phyloP scores from a whole-genome alignment of 2,329 filamentous ascomycete genomes.

The Ramularia collo-cygni region DNA sequence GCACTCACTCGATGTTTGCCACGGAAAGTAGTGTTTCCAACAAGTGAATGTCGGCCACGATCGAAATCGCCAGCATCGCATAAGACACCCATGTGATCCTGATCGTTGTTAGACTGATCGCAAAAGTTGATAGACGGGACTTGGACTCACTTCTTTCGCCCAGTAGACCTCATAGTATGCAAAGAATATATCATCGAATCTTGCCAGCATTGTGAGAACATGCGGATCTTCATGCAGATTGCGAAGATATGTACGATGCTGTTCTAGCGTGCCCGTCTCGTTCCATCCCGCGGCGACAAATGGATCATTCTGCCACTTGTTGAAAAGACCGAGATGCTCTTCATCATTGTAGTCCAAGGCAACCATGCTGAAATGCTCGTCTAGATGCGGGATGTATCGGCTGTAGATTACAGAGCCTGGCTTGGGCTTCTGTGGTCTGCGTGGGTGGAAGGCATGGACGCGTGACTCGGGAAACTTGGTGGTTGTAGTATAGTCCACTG shows the following conservation, averaged over 20 bases:
- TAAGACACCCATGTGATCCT: conserved; percentile 55
- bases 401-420: conserved; percentile 68
- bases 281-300: conserved; percentile 76
- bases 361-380: conserved; percentile 72
- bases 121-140: too few species aligned
- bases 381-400: conserved; percentile 68
- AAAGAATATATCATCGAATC: conserved; percentile 64
- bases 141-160: conserved; percentile 49
- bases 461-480: conserved; percentile 42
- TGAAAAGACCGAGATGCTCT: conserved; percentile 63
- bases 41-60: conserved; percentile 54
- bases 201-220: conserved; percentile 61
- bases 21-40: conserved; percentile 50
- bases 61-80: conserved; percentile 51
- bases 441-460: conserved; percentile 60
- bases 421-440: conserved; percentile 63
- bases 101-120: too few species aligned
- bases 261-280: conserved; percentile 66
- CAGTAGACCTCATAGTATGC: conserved; percentile 78
- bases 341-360: conserved; percentile 59
- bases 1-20: conserved; percentile 51
- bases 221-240: conserved; percentile 65
- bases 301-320: conserved; percentile 77
- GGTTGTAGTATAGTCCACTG: conserved; percentile 40
- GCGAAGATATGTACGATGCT: conserved; percentile 66